These are phyloP conservation scores for Pythium utonaiense DNA, from an alignment of 352 stramenopile genomes.

Conservation along the genomic window DNA sequence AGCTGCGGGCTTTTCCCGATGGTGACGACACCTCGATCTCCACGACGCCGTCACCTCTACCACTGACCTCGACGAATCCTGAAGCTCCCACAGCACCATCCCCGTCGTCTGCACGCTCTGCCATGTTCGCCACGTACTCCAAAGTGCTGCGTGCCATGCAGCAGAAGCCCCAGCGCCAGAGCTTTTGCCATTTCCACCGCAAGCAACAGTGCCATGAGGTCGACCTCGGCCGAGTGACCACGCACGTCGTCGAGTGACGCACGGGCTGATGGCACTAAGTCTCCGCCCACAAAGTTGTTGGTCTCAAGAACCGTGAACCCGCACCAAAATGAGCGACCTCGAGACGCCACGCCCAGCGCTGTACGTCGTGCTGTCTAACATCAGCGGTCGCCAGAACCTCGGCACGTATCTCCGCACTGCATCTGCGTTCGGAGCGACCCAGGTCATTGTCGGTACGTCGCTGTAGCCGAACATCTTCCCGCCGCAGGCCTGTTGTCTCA, in stretches of 20 bases:
- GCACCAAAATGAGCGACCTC: neutral
- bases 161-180: conserved; percentile 34
- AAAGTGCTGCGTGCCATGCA: conserved; percentile 55
- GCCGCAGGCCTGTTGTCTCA: neutral
- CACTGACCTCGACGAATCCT: conserved; percentile 11
- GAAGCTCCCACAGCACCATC: conserved; percentile 11
- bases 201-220: conserved; percentile 47
- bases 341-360: conserved; percentile 29
- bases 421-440: conserved; percentile 63
- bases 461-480: neutral
- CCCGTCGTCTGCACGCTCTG: conserved; percentile 17
- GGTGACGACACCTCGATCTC: neutral
- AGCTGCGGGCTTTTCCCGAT: conserved; percentile 13
- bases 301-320: neutral
- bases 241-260: conserved; percentile 27
- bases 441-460: conserved; percentile 65
- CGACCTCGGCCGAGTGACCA: conserved; percentile 29
- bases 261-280: conserved; percentile 15
- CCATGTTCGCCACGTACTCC: conserved; percentile 44
- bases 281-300: neutral
- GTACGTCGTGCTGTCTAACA: conserved; percentile 75
- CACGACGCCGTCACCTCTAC: conserved; percentile 11
- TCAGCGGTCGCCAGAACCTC: conserved; percentile 68
- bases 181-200: conserved; percentile 66
- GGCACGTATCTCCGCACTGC: conserved; percentile 75